A percentile compares a stretch with the other conserved stretches of the same genome.
Conservation (phyloP, 441 rosid species). For the Pelargonium fulgidum region DNA sequence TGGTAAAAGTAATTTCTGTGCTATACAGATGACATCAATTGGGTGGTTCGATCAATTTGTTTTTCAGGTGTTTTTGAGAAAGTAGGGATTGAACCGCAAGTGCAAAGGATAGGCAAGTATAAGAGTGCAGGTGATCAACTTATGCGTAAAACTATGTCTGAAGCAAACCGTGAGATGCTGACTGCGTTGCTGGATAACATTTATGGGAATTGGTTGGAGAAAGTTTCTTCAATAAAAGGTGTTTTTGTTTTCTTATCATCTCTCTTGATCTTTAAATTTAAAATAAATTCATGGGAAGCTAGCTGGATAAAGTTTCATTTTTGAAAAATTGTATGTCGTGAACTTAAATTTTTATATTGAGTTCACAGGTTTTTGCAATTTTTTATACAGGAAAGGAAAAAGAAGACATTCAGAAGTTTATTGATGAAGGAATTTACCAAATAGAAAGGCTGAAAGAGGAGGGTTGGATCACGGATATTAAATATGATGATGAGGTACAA, state of each 20-base stretch:
- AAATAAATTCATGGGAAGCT: constrained; percentile 14
- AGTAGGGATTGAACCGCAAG: constrained; percentile 82
- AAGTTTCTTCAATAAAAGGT: constrained; percentile 74
- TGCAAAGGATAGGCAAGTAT: constrained; percentile 88
- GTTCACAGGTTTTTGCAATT: constrained; percentile 27
- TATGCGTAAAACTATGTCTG: constrained; percentile 67
- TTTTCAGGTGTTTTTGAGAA: constrained; percentile 77
- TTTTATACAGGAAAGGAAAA: constrained; percentile 55
- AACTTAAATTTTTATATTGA: not conserved
- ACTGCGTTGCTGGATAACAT: constrained; percentile 80
- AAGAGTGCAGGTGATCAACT: constrained; percentile 97
- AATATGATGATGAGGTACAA: constrained; percentile 84
- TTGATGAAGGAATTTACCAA: constrained; percentile 79
- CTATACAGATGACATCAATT: not conserved
- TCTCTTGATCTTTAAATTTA: constrained; percentile 18
- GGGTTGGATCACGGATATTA: constrained; percentile 69
- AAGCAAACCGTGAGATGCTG: constrained; percentile 93
- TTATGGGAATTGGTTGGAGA: constrained; percentile 84
- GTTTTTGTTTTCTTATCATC: constrained; percentile 21
- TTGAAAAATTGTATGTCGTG: not conserved
- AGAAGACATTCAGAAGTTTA: constrained; percentile 76
- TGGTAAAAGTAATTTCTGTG: not conserved
- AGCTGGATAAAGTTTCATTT: not conserved
- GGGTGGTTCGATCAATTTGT: constrained; percentile 12
- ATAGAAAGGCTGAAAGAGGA: constrained; percentile 82